These are phyloP conservation scores for Silene coronaria DNA, from an alignment of 179 eudicot species.

Conservation along the genomic window DNA sequence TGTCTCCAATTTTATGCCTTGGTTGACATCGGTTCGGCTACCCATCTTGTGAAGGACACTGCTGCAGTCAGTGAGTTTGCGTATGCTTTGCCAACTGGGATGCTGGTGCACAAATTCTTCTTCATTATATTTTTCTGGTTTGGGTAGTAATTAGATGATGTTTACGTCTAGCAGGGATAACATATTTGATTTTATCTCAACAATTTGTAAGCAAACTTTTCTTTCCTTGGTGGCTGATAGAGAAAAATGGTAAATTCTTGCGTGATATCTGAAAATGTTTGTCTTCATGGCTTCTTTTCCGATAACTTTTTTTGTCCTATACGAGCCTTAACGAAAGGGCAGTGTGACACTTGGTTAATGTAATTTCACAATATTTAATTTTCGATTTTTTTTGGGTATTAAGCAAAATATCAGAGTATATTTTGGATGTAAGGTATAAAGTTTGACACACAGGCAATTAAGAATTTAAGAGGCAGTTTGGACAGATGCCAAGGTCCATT, in stretches of 20 bases:
- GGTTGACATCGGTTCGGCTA: not conserved
- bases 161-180: not conserved
- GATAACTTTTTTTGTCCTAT: not conserved
- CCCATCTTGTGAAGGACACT: not conserved
- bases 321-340: not conserved
- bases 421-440: not conserved
- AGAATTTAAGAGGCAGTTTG: not conserved
- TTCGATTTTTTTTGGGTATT: not conserved
- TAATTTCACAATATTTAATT: not conserved
- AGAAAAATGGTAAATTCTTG: constrained; percentile 1
- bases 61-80: not conserved
- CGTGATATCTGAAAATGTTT: not conserved
- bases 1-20: not conserved
- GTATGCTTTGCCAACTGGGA: not conserved
- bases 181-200: not conserved
- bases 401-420: not conserved
- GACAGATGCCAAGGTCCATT: not conserved
- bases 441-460: not conserved
- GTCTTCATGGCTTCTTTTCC: not conserved
- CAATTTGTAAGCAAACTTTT: not conserved
- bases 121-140: not conserved
- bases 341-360: not conserved
- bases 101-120: constrained; percentile 9
- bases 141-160: not conserved
- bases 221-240: not conserved